Conservation (phyloP, 2,329 filamentous ascomycete genomes). For the Botrytis medusae region DNA sequence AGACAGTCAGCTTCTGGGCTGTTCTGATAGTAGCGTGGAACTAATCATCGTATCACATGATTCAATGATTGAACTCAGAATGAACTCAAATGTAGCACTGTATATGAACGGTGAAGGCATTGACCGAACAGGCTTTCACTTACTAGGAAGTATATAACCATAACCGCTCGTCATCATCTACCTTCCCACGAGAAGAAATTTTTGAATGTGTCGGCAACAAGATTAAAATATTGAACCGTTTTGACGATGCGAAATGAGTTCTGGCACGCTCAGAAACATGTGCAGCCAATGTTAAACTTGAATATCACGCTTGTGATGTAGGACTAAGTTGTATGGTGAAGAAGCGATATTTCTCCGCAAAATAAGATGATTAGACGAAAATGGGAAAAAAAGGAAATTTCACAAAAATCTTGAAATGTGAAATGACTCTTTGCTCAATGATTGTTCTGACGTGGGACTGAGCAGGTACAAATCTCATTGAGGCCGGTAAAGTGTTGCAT, state of each 20-base stretch:
- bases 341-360: not conserved
- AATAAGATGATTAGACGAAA: not conserved
- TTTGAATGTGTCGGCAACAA: not conserved
- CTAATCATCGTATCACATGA: not conserved
- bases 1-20: not conserved
- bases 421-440: not conserved
- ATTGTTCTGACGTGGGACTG: no score
- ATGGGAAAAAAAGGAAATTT: not conserved
- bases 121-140: not conserved
- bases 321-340: not conserved
- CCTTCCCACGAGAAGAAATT: not conserved
- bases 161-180: not conserved
- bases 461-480: not conserved
- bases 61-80: not conserved
- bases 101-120: not conserved
- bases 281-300: not conserved
- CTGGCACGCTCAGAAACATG: no score
- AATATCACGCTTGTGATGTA: slow-evolving; percentile 1
- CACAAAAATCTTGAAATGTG: not conserved
- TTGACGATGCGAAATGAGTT: not conserved
- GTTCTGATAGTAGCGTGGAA: not conserved
- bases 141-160: not conserved
- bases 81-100: not conserved
- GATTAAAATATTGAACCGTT: not conserved
- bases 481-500: not conserved